Evolutionary conservation across 83 land plant species (phyloP), one percentile per base, ranked within the genome.

Genomic region (Picea abies): DNA sequence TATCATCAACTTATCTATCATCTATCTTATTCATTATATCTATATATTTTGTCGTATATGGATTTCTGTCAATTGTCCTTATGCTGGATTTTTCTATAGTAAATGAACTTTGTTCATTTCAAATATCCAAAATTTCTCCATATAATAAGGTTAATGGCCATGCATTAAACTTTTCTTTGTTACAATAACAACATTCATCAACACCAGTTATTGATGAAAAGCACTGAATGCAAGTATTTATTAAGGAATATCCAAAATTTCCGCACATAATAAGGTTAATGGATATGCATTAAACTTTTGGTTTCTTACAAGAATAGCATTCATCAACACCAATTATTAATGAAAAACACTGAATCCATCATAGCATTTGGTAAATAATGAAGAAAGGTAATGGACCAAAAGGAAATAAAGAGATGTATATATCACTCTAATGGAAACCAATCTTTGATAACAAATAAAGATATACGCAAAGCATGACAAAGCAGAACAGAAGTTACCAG

Each of bases 401-500:
- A 10, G 17, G 0, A 35, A 23, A 5, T 32, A 69, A 32, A 32
- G 37, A 32, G 5, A 44, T 7, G 9, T 41, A 41, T 41, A 49
- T 72, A 49, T 16, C 39, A 72, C 12, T 19, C 8, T 71, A 71
- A 20, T 71, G 16, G 15, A 71, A 68, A 26, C 71, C 49, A 17
- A 39, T 72, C 14, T 19, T 9, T n/a, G 4, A 25, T 15, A 75
- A 80, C 4, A 69, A 64, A 52, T 35, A 61, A 70, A 75, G 47
- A 49, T 72, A 78, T 62, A 22, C 23, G 22, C 26, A 63, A 32
- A 71, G 35, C 76, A 22, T 29, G 37, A 78, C 47, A 39, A 9
- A 20, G 6, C 52, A 72, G 52, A 72, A 72, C 52, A 16, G 39
- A 77, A 77, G 29, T 81, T 95, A 97, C 99, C 99, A 97, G 79